phyloP scores from a whole-genome alignment of 140 eudicot species.

The Oenanthe javanica region DNA sequence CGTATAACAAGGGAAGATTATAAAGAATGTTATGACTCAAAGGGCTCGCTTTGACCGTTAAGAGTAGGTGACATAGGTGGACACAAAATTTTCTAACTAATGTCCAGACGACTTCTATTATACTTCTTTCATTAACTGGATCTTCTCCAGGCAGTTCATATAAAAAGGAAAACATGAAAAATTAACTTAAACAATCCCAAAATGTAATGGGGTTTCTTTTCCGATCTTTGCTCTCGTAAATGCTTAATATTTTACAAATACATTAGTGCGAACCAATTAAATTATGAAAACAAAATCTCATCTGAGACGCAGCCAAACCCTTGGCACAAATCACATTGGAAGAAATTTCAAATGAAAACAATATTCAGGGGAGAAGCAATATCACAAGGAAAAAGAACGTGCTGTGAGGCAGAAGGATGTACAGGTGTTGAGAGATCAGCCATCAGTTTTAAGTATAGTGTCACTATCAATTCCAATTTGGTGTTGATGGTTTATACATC shows the following conservation, averaged over 20 bases:
- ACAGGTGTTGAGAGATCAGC: not conserved
- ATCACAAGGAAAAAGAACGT: not conserved
- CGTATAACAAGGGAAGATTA: too few species aligned
- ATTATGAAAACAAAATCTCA: not conserved
- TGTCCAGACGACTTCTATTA: too few species aligned
- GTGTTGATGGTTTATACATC: conserved; percentile 62
- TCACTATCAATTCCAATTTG: conserved; percentile 52
- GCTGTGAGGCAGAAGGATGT: conserved; percentile 11
- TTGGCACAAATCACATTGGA: not conserved
- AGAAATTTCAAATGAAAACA: not conserved
- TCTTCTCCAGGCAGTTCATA: not conserved
- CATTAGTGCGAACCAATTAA: not conserved
- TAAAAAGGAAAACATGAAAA: too few species aligned
- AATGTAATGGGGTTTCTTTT: not conserved
- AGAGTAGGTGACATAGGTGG: too few species aligned
- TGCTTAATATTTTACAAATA: conserved; percentile 7
- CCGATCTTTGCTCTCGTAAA: not conserved
- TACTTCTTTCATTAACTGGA: too few species aligned
- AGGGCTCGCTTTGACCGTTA: too few species aligned
- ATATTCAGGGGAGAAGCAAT: not conserved
- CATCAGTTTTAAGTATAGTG: conserved; percentile 3
- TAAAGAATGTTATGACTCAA: too few species aligned
- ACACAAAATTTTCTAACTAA: too few species aligned
- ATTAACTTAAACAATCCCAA: not conserved
- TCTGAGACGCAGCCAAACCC: not conserved